Conservation (phyloP, 164 flowering plant genomes). For the Annona squamosa region DNA sequence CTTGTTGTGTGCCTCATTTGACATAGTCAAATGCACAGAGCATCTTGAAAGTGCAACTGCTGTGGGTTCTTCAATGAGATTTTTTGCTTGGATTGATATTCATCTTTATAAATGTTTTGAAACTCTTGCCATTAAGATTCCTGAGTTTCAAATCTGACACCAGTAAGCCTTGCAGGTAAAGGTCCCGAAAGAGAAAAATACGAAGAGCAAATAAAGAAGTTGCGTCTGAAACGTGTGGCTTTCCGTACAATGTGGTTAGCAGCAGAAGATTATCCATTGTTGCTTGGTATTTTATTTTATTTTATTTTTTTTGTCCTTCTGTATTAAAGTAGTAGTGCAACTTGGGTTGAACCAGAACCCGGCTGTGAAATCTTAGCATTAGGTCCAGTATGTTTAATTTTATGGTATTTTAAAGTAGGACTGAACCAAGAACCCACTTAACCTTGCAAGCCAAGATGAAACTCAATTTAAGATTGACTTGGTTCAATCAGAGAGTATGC, state of each 20-base stretch:
- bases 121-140: background rate
- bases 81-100: background rate
- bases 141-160: background rate
- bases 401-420: no score
- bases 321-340: background rate
- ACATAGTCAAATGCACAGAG: background rate
- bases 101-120: background rate
- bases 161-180: slow-evolving; percentile 45
- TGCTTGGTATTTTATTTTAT: slow-evolving; percentile 49
- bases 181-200: slow-evolving; percentile 88
- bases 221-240: slow-evolving; percentile 84
- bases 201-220: slow-evolving; percentile 59
- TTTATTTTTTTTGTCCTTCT: background rate
- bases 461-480: no score
- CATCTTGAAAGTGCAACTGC: background rate
- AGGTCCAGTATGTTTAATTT: no score
- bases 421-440: no score
- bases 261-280: slow-evolving; percentile 86
- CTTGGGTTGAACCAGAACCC: background rate
- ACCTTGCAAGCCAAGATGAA: no score
- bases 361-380: no score
- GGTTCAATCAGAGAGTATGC: no score
- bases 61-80: background rate
- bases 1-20: background rate
- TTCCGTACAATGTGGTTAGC: slow-evolving; percentile 97